Percentiles rank a stretch among this genome's conserved stretches.
Conservation (phyloP, 2,329 filamentous ascomycete genomes). For the Colletotrichum musicola region DNA sequence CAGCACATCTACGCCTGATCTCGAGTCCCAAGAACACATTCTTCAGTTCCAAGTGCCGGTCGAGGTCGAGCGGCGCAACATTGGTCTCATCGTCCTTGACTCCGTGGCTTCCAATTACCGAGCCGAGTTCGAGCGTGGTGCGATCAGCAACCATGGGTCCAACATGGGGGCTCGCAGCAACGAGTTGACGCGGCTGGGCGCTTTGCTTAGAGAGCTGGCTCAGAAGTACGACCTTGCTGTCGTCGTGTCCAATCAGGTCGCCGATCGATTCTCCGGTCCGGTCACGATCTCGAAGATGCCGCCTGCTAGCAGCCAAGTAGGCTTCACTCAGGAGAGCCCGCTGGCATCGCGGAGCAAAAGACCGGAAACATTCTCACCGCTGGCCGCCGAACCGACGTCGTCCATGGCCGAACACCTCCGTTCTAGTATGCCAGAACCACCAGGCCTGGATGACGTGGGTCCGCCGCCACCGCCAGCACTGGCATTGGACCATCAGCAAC, state of each 20-base stretch:
- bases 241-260: constrained; percentile 95
- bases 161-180: constrained; percentile 81
- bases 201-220: constrained; percentile 81
- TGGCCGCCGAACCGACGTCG: constrained; percentile 51
- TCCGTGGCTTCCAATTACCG: constrained; percentile 96
- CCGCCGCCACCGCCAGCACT: constrained; percentile 65
- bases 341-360: constrained; percentile 59
- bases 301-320: constrained; percentile 35
- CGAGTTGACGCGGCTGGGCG: constrained; percentile 82
- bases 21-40: constrained; percentile 96
- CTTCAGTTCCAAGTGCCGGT: constrained; percentile 92
- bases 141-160: constrained; percentile 55
- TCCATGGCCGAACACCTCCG: constrained; percentile 53
- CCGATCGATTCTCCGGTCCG: constrained; percentile 77
- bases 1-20: constrained; percentile 85
- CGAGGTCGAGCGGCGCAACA: constrained; percentile 78
- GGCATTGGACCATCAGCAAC: constrained; percentile 87
- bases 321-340: constrained; percentile 59
- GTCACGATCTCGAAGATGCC: constrained; percentile 42
- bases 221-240: constrained; percentile 81
- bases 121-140: constrained; percentile 81
- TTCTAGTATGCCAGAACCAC: constrained; percentile 50
- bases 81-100: constrained; percentile 89
- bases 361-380: constrained; percentile 44
- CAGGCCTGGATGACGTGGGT: constrained; percentile 56